Evolutionary conservation across 768 basidiomycete genomes (phyloP).

Genomic region (Clitopilus hobsonii): DNA sequence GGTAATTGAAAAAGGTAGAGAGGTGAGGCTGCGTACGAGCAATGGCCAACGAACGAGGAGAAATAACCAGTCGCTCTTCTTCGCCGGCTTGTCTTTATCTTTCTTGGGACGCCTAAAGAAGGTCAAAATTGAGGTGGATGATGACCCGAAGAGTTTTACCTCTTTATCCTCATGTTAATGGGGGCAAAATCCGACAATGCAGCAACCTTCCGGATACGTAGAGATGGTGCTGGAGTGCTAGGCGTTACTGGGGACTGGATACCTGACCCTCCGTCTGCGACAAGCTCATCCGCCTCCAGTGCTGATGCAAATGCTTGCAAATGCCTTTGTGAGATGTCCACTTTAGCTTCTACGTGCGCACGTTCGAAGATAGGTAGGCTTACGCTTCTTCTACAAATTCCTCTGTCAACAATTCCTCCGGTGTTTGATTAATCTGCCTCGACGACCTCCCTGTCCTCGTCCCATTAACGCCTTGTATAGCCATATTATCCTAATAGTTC

Average conservation of each 20-base stretch:
- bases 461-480: background rate
- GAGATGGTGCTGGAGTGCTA: constrained; percentile 28
- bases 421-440: constrained; percentile 2
- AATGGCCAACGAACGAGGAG: constrained; percentile 84
- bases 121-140: background rate
- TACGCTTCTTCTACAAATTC: constrained; percentile 75
- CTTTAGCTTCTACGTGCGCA: background rate
- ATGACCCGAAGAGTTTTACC: constrained; percentile 33
- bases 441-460: background rate
- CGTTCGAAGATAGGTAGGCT: constrained; percentile 17
- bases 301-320: constrained; percentile 79
- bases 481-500: background rate
- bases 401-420: constrained; percentile 32
- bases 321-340: constrained; percentile 25
- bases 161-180: constrained; percentile 77
- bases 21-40: constrained; percentile 43
- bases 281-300: constrained; percentile 54
- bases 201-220: constrained; percentile 73
- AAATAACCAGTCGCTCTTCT: constrained; percentile 68
- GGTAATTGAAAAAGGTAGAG: constrained; percentile 1
- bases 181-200: constrained; percentile 89
- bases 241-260: constrained; percentile 30
- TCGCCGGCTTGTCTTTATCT: constrained; percentile 38
- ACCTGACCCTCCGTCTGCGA: constrained; percentile 20
- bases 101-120: constrained; percentile 26